These are phyloP conservation scores for Pestalotiopsis sp. DNA, from an alignment of 2,329 filamentous ascomycete species.

Conservation along the genomic window DNA sequence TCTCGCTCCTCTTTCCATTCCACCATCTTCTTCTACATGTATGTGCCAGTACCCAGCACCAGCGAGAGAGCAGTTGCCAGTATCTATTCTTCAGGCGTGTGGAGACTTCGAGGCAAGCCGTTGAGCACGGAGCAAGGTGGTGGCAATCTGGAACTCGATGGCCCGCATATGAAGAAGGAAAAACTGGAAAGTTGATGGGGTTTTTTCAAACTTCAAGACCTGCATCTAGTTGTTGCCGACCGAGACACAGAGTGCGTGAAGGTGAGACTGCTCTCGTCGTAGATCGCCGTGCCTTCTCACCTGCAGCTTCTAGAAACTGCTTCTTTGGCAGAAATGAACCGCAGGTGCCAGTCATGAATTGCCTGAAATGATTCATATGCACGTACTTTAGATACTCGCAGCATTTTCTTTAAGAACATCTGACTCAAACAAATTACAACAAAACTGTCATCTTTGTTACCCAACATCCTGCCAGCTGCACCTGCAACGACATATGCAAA, in stretches of 20 bases:
- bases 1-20: background rate
- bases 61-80: background rate
- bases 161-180: background rate
- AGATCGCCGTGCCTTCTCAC: background rate
- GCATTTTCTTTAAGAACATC: too few species aligned
- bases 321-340: background rate
- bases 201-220: background rate
- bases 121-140: background rate
- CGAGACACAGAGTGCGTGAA: background rate
- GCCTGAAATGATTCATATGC: too few species aligned
- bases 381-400: too few species aligned
- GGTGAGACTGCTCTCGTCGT: background rate
- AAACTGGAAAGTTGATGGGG: background rate
- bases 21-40: background rate
- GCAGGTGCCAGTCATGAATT: too few species aligned
- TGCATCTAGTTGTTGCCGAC: background rate
- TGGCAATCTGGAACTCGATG: background rate
- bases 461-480: background rate
- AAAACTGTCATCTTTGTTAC: too few species aligned
- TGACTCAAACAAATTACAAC: too few species aligned
- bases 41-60: too few species aligned
- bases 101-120: background rate
- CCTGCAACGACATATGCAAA: background rate
- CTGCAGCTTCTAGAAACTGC: background rate
- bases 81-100: background rate